Evolutionary conservation across 2,329 filamentous ascomycete species (phyloP).

Genomic region (Cercospora canescens): DNA sequence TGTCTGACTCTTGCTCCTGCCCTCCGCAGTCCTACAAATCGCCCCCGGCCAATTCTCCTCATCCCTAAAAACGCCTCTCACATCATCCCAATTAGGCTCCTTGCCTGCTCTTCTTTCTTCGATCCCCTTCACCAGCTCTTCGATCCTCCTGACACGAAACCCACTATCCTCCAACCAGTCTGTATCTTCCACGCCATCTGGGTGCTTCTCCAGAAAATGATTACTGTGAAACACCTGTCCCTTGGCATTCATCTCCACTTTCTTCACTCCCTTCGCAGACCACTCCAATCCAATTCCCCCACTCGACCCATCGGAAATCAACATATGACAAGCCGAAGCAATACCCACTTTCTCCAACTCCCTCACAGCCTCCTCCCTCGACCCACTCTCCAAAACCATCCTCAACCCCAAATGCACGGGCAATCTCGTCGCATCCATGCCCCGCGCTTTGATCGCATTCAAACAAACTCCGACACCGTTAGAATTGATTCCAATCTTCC

Average conservation of each 20-base stretch:
- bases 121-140: conserved; percentile 30
- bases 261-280: conserved; percentile 36
- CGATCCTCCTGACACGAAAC: conserved; percentile 40
- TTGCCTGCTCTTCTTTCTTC: not conserved
- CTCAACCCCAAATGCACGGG: conserved; percentile 63
- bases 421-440: conserved; percentile 52
- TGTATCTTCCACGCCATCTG: conserved; percentile 39
- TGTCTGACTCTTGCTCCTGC: conserved; percentile 29
- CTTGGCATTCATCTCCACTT: conserved; percentile 35
- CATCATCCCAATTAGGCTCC: conserved; percentile 9
- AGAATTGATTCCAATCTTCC: conserved; percentile 66
- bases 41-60: conserved; percentile 41
- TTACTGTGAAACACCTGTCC: conserved; percentile 46
- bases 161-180: conserved; percentile 46
- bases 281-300: conserved; percentile 55
- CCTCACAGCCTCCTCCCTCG: conserved; percentile 48
- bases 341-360: conserved; percentile 50
- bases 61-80: conserved; percentile 41
- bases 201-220: conserved; percentile 44
- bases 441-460: conserved; percentile 61
- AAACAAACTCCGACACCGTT: conserved; percentile 59
- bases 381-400: conserved; percentile 53
- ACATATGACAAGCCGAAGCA: conserved; percentile 55
- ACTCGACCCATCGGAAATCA: conserved; percentile 51
- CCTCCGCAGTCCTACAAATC: conserved; percentile 36